Conservation (phyloP, 2,329 filamentous ascomycete species). For the Colletotrichum siamense region DNA sequence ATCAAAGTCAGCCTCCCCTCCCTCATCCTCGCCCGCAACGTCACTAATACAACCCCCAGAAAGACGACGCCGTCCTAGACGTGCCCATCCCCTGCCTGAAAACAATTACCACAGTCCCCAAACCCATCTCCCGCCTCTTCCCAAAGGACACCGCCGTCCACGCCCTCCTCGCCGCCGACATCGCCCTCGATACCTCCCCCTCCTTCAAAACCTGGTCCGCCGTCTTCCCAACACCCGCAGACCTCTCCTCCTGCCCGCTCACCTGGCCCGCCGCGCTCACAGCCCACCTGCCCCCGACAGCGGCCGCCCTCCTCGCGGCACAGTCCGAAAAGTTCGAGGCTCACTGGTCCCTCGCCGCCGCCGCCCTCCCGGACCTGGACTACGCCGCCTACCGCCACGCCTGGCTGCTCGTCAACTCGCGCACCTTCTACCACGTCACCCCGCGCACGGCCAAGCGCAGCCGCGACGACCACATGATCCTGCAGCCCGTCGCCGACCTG, state of each 20-base stretch:
- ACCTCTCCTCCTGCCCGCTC: conserved; percentile 60
- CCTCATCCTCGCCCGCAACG: neutral
- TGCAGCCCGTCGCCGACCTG: conserved; percentile 76
- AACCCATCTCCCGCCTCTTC: conserved; percentile 55
- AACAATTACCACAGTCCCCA: conserved; percentile 65
- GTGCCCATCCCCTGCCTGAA: conserved; percentile 70
- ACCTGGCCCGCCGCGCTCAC: conserved; percentile 54
- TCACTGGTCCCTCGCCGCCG: conserved; percentile 42
- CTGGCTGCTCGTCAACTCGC: conserved; percentile 67
- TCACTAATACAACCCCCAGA: conserved; percentile 28
- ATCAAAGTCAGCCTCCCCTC: conserved; percentile 60
- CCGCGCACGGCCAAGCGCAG: conserved; percentile 46
- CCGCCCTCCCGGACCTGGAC: conserved; percentile 33
- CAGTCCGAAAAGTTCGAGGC: conserved; percentile 52
- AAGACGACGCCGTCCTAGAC: conserved; percentile 62
- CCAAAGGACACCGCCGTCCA: conserved; percentile 67
- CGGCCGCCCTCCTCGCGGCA: conserved; percentile 51
- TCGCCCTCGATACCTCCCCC: conserved; percentile 58
- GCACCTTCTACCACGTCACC: conserved; percentile 64
- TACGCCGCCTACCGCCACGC: conserved; percentile 54
- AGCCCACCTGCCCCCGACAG: conserved; percentile 48
- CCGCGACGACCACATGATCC: conserved; percentile 66
- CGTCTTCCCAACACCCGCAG: conserved; percentile 68
- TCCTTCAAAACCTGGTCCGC: conserved; percentile 65
- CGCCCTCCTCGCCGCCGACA: conserved; percentile 72